A percentile compares a stretch with the other conserved stretches of the same genome.
Conservation (phyloP, 176 grass and related monocot genomes). For the Melocanna baccifera region DNA sequence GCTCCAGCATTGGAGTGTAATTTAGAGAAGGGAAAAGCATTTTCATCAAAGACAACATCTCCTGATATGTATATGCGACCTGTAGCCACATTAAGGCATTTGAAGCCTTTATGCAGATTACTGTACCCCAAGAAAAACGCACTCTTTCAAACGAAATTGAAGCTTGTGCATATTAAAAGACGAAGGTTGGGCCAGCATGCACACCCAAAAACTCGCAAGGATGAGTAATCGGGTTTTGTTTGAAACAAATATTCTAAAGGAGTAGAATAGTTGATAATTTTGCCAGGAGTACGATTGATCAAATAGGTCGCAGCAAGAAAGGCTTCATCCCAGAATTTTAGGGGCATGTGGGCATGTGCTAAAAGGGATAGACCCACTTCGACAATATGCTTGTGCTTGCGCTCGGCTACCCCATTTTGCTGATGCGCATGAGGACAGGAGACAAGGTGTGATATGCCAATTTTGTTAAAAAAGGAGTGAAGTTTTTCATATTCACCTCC, state of each 20-base stretch:
- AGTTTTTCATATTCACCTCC: not conserved
- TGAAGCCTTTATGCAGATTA: not conserved
- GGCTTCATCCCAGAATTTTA: no score
- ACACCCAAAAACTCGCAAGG: not conserved
- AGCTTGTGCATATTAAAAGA: not conserved
- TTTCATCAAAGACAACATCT: not conserved
- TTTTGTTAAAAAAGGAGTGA: not conserved
- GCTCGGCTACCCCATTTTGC: no score
- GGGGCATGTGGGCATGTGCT: no score
- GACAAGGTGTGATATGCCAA: not conserved
- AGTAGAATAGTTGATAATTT: not conserved
- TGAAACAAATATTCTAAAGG: accelerated
- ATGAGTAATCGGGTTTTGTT: not conserved
- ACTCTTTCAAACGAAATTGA: not conserved
- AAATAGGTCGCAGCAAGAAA: not conserved
- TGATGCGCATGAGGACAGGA: not conserved
- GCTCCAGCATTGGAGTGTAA: not conserved
- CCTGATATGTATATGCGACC: no score
- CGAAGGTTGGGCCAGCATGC: not conserved
- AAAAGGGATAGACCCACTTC: accelerated
- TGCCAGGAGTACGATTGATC: not conserved
- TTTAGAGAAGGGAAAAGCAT: not conserved
- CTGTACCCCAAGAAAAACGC: not conserved
- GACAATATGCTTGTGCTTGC: no score
- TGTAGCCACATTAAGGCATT: no score